Evolutionary conservation across 495 filamentous ascomycete genomes (phyloP), one percentile per base, ranked within the genome.

Genomic region (Melanomma pulvis-pyrius): DNA sequence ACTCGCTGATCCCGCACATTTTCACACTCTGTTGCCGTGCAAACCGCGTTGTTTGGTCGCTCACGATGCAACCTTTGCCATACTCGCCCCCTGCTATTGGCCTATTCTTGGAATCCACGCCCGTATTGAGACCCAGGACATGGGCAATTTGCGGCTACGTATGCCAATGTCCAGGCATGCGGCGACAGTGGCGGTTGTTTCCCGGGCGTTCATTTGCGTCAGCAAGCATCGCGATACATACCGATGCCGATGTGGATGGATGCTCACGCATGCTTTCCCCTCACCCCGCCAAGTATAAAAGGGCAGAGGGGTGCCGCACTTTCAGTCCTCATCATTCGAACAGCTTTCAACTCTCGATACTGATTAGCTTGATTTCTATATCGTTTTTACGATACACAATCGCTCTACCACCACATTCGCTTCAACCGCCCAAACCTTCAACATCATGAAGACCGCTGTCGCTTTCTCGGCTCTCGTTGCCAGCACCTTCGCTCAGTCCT

Each of bases 371-470:
- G 13, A 44, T 44, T 11, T 44, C 39, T 44, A 44, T 5, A 34
- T 5, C 39, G 2, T 44, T n/a, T n/a, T n/a, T n/a, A n/a, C n/a
- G n/a, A n/a, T n/a, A n/a, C n/a, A 44, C 39, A 44, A 6, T 44
- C 39, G 39, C 39, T 32, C 26, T 9, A 28, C 44, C 28, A 21
- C 29, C 34, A 69, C 66, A 59, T 52, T 69, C 66, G 60, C 66
- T 69, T 34, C 59, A 26, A 50, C 28, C 44, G 15, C 5, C 32
- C 32, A 36, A 36, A 6, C 39, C 36, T 60, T 63, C 36, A 53
- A 58, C 56, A 64, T 46, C 13, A 69, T 64, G 61, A 69, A 69
- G 60, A 59, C 60, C 48, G 25, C 34, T 30, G n/a, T 57, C 36
- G 36, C 61, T 53, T 44, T 69, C 56, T 60, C 56, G 26, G 48